Base-by-base conservation (phyloP, 208 protist genomes). In the Crithidia mellificae region DNA sequence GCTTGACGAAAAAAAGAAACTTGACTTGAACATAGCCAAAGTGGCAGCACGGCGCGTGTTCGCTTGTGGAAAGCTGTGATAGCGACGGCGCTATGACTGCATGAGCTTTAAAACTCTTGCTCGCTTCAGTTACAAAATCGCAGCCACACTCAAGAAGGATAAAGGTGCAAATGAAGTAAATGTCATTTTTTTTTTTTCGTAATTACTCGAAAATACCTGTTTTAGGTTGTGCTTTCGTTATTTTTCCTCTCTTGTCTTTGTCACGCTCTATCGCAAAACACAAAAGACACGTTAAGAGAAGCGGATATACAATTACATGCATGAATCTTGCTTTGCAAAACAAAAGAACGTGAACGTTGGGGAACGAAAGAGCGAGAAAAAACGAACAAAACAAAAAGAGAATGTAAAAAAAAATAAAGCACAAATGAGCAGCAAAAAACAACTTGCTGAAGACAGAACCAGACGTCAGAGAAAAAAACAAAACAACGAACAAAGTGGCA, bases 381-480 rank as follows among this genome's bases (percentile, higher is more conserved):
- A 68, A 72, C 20, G 12, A 36, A 29, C 11, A 59, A 19, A 51
- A 20, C 17, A n/a, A 51, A 44, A 41, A 22, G 36, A 55, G 36
- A 55, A 20, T 22, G 27, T 11, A 63, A 66, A 57, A 63, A 58
- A 49, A 38, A 47, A 49, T 17, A 54, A 54, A 54, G 36, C 8
- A 54, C 22, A 36, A 54, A 54, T 30, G 27, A 54, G 27, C 50
- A 54, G 27, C 50, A 54, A 36, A 54, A 36, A 30, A 54, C 5
- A 8, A 54, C 46, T 51, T 51, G 46, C 46, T 51, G 50, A 54
- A 34, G 34, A 54, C 4, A 34, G n/a, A 29, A 51, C 5, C 17
- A 11, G n/a, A 54, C 25, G 24, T 14, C 54, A 65, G 25, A 56
- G 61, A 55, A 46, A 32, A 61, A 46, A 47, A 52, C 25, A 52